These are phyloP conservation scores for Hirschioporus abietinus DNA, from an alignment of 768 basidiomycete species.

Conservation along the genomic window DNA sequence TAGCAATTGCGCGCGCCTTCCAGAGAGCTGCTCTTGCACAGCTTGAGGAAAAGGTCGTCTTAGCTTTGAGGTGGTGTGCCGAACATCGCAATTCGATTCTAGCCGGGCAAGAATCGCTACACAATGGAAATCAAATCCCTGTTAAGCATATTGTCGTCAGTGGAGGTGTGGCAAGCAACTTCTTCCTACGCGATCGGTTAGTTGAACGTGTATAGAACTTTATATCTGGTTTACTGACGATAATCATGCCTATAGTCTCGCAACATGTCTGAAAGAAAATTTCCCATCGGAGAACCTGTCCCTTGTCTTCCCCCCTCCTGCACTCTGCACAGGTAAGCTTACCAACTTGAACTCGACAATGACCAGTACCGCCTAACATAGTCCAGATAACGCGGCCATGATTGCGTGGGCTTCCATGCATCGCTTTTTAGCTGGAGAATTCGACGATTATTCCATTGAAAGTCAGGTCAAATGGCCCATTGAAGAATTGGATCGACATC, in stretches of 20 bases:
- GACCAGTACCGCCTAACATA: background rate
- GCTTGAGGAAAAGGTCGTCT: constrained; percentile 64
- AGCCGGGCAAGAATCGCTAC: background rate
- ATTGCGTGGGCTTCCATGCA: constrained; percentile 89
- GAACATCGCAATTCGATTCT: constrained; percentile 27
- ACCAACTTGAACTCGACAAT: background rate
- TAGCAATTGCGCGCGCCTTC: constrained; percentile 47
- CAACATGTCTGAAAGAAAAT: constrained; percentile 22
- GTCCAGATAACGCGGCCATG: constrained; percentile 92
- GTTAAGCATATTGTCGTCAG: constrained; percentile 71
- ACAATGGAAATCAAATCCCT: background rate
- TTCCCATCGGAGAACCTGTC: constrained; percentile 30
- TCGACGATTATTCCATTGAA: constrained; percentile 57
- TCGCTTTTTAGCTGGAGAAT: constrained; percentile 59
- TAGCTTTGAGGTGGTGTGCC: constrained; percentile 29
- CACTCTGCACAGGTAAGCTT: constrained; percentile 72
- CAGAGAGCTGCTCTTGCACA: constrained; percentile 69
- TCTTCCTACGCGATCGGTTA: constrained; percentile 45
- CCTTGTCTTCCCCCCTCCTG: constrained; percentile 68
- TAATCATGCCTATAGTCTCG: constrained; percentile 24
- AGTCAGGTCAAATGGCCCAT: constrained; percentile 75
- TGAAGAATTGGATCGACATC: constrained; percentile 37
- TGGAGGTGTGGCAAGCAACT: constrained; percentile 92
- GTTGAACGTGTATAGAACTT: constrained; percentile 35
- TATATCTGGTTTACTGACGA: constrained; percentile 4